Evolutionary conservation across 2,329 filamentous ascomycete genomes (phyloP), one percentile per base, ranked within the genome.

Genomic region (Scleromitrula shiraiana): DNA sequence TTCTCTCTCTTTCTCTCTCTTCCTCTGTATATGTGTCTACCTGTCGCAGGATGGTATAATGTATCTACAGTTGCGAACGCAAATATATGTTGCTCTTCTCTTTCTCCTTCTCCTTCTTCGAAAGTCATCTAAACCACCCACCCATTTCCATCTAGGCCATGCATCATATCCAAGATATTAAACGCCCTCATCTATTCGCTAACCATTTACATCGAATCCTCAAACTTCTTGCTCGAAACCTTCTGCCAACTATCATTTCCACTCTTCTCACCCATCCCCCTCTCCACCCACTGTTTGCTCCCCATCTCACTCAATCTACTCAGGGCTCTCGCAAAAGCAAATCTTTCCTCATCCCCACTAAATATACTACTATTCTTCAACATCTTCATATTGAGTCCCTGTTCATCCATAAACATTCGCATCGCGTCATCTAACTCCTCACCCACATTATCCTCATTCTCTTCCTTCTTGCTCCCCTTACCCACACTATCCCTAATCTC

Each of bases 261-360:
- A 29, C 65, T 61, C 52, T 70, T 64, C 0, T 69, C 69, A 19
- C 71, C 72, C 61, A 65, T 78, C 2, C 80, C 90, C 12, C 89
- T 69, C 68, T 97, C 91, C 3, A 97, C 86, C 93, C 93, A 98
- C 65, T 96, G 85, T 65, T 82, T 80, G 64, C 88, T 93, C 17
- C 89, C 88, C 93, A 98, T 98, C 68, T 97, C 89, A 46, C 75
- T 84, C 52, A 98, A 69, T 48, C 93, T 73, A 46, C 84, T 90
- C 57, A 97, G 66, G 1, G 93, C 93, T 46, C 93, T 74, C 20
- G 89, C 89, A 71, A 98, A 98, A 0, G 93, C 93, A 70, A 98
- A 98, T 0, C 88, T 79, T 68, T 98, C 93, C 70, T 98, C 93
- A 50, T 96, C 93, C 33, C 93, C 93, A 1, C 84, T 86, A 66